Base-by-base conservation (phyloP, 2,329 filamentous ascomycete species). In the Fusarium lyarnte region DNA sequence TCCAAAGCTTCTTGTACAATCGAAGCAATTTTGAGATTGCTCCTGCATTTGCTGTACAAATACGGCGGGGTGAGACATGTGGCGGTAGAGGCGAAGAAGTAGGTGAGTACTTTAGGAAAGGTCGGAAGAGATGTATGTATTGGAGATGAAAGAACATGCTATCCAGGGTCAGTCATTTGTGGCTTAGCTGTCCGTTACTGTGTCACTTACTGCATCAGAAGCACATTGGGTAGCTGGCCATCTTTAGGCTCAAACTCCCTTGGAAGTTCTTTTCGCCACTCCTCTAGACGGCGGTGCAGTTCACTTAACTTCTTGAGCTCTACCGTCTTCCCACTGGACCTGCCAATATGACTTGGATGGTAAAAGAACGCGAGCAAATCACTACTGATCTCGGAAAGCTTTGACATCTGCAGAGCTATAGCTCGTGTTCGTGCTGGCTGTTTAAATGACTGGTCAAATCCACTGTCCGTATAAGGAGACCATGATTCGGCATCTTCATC, bases 101-200 rank as follows among this genome's bases (percentile, higher is more conserved):
- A 53, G 93, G 94, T 6, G 90, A 92, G 79, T 98, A 98, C 81
- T 96, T 97, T 55, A 98, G 87, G 79, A 98, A 98, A 0, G 96
- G 95, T 9, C 95, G 91, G 85, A 98, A 98, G 8, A 98, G 90
- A 78, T 98, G 95, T 67, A 98, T 97, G 79, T 97, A 97, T 51
- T 98, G 90, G 2, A 98, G 87, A 78, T 98, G 95, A 81, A 95
- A 97, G 82, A 98, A 97, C 95, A 98, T 98, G 84, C 95, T 98
- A 33, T 38, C 29, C 16, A 47, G 33, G 25, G 55, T 76, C 29
- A 75, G 70, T 64, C 29, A 35, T 41, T 41, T 49, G 41, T 4
- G 23, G 10, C 27, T 14, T 17, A 25, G 42, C 7, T 31, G 13
- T 23, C 6, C 23, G 13, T 17, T n/a, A 3, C 10, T 21, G 2